phyloP scores from a whole-genome alignment of 768 basidiomycete genomes.

The Suillus occidentalis region DNA sequence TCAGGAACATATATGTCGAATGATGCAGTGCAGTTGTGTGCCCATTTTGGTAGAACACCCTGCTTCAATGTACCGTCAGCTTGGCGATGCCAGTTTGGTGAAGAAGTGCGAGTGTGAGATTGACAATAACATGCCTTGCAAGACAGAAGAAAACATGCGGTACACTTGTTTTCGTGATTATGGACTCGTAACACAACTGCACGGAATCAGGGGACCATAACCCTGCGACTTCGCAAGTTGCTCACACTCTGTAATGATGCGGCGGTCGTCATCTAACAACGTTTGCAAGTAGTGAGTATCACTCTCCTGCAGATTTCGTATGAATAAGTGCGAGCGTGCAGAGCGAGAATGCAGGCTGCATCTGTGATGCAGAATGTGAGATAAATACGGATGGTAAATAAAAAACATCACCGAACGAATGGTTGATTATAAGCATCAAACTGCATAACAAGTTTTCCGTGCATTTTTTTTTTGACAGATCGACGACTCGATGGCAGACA shows the following conservation, averaged over 20 bases:
- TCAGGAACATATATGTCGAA: conserved; percentile 10
- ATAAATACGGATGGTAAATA: background rate
- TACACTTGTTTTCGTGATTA: background rate
- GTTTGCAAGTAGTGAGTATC: background rate
- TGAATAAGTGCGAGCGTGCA: background rate
- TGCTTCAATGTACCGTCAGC: background rate
- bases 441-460: background rate
- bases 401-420: background rate
- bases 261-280: background rate
- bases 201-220: background rate
- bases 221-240: background rate
- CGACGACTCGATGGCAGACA: background rate
- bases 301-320: background rate
- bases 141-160: background rate
- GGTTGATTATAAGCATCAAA: background rate
- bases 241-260: background rate
- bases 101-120: no score
- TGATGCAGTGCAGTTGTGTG: background rate
- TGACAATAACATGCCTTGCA: no score
- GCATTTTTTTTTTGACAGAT: background rate
- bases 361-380: background rate
- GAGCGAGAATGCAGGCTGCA: background rate
- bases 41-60: background rate
- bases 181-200: background rate
- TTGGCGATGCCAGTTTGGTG: background rate